These are phyloP conservation scores for Myxozyma nipponensis DNA, from an alignment of 805 yeast species.

Conservation along the genomic window DNA sequence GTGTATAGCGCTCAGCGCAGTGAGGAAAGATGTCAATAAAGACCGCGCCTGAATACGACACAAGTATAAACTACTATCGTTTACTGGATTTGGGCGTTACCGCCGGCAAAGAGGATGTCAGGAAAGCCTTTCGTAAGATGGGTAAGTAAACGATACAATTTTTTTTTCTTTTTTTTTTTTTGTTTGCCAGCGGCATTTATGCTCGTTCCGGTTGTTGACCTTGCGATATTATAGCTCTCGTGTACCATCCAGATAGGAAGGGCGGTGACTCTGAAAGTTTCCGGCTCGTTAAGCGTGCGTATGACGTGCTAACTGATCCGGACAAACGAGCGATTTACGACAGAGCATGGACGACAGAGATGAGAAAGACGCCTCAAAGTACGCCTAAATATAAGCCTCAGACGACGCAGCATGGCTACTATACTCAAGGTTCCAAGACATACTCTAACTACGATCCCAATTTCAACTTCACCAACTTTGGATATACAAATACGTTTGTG, in stretches of 20 bases:
- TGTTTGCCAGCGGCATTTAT: too few relatives aligned
- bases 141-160: constrained; percentile 30
- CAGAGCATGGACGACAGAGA: constrained; percentile 1
- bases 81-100: constrained; percentile 32
- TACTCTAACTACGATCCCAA: too few relatives aligned
- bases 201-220: too few relatives aligned
- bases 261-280: constrained; percentile 35
- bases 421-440: too few relatives aligned
- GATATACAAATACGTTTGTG: too few relatives aligned
- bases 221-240: constrained; percentile 33
- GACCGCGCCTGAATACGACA: constrained; percentile 21
- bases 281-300: constrained; percentile 37
- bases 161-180: background rate
- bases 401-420: too few relatives aligned
- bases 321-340: constrained; percentile 36
- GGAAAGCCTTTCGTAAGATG: constrained; percentile 42
- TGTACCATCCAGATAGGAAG: constrained; percentile 48
- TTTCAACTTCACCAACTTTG: too few relatives aligned
- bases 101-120: constrained; percentile 34
- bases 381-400: too few relatives aligned
- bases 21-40: too few relatives aligned
- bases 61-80: constrained; percentile 33
- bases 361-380: background rate
- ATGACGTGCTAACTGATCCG: constrained; percentile 35
- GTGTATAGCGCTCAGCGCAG: too few relatives aligned